Conservation (phyloP, 2,329 filamentous ascomycete genomes). For the Diplodia corticola region DNA sequence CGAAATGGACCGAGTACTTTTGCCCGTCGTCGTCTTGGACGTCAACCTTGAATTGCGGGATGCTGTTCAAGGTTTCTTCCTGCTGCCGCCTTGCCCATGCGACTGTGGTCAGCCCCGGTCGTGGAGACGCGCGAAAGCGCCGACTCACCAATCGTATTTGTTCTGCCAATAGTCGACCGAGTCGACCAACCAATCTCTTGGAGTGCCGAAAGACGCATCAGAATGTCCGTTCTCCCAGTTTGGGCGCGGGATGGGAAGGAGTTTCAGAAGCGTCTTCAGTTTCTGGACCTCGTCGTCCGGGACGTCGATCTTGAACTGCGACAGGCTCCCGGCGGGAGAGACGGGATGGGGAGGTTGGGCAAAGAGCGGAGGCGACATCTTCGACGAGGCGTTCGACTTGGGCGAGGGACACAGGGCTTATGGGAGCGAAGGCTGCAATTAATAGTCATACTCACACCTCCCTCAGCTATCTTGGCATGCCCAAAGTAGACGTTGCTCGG, state of each 20-base stretch:
- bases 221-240: conserved; percentile 31
- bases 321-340: neutral
- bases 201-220: conserved; percentile 33
- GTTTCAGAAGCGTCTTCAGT: conserved; percentile 32
- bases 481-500: neutral
- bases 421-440: neutral
- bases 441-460: neutral
- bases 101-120: neutral
- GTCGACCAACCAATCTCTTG: conserved; percentile 33
- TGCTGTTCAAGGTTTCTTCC: conserved; percentile 49
- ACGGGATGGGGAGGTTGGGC: neutral
- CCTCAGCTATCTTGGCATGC: neutral
- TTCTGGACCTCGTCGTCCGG: conserved; percentile 33
- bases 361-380: conserved; percentile 4
- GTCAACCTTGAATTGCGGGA: conserved; percentile 51
- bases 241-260: conserved; percentile 36
- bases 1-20: conserved; percentile 53
- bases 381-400: neutral
- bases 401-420: neutral
- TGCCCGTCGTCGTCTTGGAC: conserved; percentile 44
- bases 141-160: conserved; percentile 36
- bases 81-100: conserved; percentile 35
- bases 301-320: neutral
- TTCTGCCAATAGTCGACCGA: conserved; percentile 35
- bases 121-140: neutral